Evolutionary conservation across 73 alveolate species (phyloP).

Genomic region (Symbiodinium natans): DNA sequence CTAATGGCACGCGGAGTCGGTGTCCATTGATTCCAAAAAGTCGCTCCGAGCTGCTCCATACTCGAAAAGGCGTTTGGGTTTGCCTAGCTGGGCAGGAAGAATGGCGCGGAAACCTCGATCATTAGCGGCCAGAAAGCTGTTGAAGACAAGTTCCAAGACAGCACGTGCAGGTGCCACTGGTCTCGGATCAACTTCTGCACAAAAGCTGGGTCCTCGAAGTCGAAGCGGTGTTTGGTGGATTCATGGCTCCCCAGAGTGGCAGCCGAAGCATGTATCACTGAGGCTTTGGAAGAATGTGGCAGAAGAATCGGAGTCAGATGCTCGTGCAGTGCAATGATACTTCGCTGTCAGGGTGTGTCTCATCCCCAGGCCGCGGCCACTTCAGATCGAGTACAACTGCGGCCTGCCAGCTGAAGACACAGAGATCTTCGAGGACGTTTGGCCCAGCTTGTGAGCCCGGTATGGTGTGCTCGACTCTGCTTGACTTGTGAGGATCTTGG

Average conservation of each 20-base stretch:
- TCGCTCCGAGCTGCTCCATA: too few relatives aligned
- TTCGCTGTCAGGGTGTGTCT: too few relatives aligned
- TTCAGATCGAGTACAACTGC: conserved; percentile 10
- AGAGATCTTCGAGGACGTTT: neutral
- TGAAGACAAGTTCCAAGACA: neutral
- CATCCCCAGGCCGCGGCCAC: conserved; percentile 5
- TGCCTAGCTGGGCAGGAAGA: too few relatives aligned
- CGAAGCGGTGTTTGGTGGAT: too few relatives aligned
- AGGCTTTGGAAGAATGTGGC: conserved; percentile 54
- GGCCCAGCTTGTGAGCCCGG: neutral
- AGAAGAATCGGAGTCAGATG: neutral
- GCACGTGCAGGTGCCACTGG: conserved; percentile 15
- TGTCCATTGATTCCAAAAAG: too few relatives aligned
- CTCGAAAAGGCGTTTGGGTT: too few relatives aligned
- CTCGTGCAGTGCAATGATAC: neutral
- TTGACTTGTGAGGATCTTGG: neutral
- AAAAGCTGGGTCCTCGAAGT: too few relatives aligned
- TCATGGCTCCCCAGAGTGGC: too few relatives aligned
- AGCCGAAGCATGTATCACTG: too few relatives aligned
- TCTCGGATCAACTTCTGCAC: conserved; percentile 29
- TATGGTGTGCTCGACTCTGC: neutral
- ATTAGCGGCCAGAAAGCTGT: too few relatives aligned
- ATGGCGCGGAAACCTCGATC: too few relatives aligned
- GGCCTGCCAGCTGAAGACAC: neutral
- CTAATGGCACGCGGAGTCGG: too few relatives aligned